phyloP scores from a whole-genome alignment of 495 filamentous ascomycete genomes.

The Podospora comata region DNA sequence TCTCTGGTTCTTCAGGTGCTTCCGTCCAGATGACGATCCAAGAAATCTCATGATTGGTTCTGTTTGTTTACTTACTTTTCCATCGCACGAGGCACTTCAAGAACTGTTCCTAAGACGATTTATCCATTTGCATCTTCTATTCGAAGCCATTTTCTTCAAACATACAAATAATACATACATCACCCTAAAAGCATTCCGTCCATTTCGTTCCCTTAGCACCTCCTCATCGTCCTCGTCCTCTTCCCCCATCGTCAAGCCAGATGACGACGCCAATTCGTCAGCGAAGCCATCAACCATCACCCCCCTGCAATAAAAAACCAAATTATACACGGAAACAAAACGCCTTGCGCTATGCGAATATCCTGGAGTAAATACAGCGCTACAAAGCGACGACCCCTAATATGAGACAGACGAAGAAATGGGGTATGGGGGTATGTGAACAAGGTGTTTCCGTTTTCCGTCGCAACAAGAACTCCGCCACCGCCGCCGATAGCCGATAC shows the following conservation, averaged over 20 bases:
- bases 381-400: slow-evolving; percentile 5
- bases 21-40: not conserved
- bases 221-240: not conserved
- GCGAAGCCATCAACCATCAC: not conserved
- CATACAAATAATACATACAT: slow-evolving; percentile 14
- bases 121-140: slow-evolving; percentile 4
- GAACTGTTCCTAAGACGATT: not conserved
- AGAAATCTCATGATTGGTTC: not conserved
- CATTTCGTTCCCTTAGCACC: not conserved
- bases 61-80: not conserved
- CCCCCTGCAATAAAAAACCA: not conserved
- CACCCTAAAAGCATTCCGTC: slow-evolving; percentile 1
- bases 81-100: not conserved
- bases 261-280: not conserved
- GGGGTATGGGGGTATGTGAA: not conserved
- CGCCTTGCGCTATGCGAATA: slow-evolving; percentile 34
- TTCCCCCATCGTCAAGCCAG: not conserved
- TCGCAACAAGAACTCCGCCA: not conserved
- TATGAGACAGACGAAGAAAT: not conserved
- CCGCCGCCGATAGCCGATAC: slow-evolving; percentile 5
- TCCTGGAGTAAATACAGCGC: slow-evolving; percentile 18
- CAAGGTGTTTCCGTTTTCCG: not conserved
- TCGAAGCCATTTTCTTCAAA: not conserved
- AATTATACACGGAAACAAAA: slow-evolving; percentile 20
- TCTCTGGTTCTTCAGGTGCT: slow-evolving; percentile 1